Evolutionary conservation across 768 basidiomycete species (phyloP), one percentile per base, ranked within the genome.

Genomic region (Suillus brevipes): DNA sequence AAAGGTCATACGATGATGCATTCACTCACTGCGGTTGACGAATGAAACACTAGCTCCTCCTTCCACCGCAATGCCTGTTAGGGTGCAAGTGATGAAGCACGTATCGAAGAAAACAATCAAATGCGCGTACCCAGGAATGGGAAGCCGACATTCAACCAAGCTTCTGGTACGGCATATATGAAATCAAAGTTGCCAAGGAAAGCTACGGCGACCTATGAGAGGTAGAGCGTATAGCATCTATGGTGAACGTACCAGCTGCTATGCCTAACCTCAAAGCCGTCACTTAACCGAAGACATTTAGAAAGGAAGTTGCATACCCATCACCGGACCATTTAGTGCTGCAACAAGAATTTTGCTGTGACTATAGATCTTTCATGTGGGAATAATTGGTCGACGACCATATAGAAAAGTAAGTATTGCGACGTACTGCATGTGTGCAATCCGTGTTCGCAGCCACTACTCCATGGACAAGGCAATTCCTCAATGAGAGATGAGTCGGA

Each of bases 171-270:
- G 31, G 85, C 81, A 67, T 89, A 91, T 34, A 92, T 86, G 68
- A 92, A 89, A 73, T 92, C 90, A 65, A 90, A 90, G 65, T 89
- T 84, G 1, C 89, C 89, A n/a, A 89, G 76, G 69, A 87, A 85
- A 2, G 85, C 89, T 89, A 66, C 23, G 42, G 52, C 18, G 10
- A n/a, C 25, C 28, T 42, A 43, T n/a, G 61, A 57, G 38, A 25
- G 62, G 37, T 52, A 42, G 45, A 7, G 61, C 50, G 52, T 12
- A 58, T 36, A 12, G 4, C 20, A 47, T 23, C 50, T 43, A 59
- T 60, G 20, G 3, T 23, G 18, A 31, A 66, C 57, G 31, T 47
- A 87, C 89, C 89, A 65, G 89, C 88, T 45, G 87, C 84, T 56
- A 90, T 90, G 20, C 89, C 89, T 90, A 55, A 36, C 20, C 18